phyloP scores from a whole-genome alignment of 164 flowering plant species.

The Hamamelis virginiana region DNA sequence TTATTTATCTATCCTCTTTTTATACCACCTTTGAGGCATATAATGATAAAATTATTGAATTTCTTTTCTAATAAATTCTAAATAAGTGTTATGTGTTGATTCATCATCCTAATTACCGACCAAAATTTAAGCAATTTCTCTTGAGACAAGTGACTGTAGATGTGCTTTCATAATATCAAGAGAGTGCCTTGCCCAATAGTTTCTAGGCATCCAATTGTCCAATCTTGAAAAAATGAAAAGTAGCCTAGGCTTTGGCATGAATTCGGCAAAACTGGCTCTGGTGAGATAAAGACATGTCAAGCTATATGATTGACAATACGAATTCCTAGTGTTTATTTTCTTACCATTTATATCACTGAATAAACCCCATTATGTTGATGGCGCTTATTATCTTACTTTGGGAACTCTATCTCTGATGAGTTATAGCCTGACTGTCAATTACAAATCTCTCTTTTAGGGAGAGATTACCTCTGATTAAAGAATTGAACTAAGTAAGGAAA shows the following conservation, averaged over 20 bases:
- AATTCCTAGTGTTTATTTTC: background rate
- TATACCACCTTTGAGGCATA: no score
- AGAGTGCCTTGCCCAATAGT: no score
- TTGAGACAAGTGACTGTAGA: no score
- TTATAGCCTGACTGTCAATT: background rate
- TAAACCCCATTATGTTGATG: background rate
- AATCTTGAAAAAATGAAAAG: no score
- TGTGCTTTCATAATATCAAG: no score
- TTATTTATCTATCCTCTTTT: no score
- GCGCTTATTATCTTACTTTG: background rate
- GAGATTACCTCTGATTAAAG: background rate
- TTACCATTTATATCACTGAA: background rate
- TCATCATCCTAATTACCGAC: no score
- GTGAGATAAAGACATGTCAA: background rate
- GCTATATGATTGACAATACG: background rate
- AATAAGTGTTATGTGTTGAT: no score
- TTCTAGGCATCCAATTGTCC: no score
- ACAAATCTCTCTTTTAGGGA: background rate
- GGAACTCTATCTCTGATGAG: background rate
- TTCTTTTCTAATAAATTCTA: no score
- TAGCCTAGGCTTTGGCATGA: background rate
- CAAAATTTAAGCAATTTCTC: no score
- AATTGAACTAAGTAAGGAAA: background rate
- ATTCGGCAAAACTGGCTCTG: background rate
- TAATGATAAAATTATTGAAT: no score